These are phyloP conservation scores for Malassezia furfur DNA, from an alignment of 1,284 basidiomycete genomes.

Conservation along the genomic window DNA sequence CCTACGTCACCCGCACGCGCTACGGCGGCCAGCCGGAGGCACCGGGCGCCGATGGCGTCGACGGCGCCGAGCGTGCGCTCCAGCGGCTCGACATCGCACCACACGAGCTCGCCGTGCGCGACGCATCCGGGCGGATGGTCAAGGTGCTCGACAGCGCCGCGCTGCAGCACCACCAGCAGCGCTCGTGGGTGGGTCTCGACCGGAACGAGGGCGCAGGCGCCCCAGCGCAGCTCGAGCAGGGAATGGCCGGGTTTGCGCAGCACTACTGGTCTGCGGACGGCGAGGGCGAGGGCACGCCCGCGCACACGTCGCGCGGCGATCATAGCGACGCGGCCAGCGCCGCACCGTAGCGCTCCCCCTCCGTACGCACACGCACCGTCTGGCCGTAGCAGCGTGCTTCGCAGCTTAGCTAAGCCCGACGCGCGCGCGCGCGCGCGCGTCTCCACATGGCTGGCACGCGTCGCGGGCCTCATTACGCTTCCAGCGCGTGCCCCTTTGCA, in stretches of 20 bases:
- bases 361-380: no score
- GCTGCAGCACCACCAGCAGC: conserved; percentile 58
- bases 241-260: conserved; percentile 75
- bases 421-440: background rate
- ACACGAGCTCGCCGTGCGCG: conserved; percentile 55
- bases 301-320: no score
- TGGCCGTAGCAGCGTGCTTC: background rate
- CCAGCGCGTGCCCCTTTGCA: background rate
- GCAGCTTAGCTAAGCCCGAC: background rate
- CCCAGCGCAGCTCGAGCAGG: conserved; percentile 75
- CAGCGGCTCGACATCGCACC: conserved; percentile 3
- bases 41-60: background rate
- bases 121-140: conserved; percentile 55
- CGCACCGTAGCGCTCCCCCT: no score
- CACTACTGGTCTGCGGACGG: conserved; percentile 58
- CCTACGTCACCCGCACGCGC: conserved; percentile 66
- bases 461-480: background rate
- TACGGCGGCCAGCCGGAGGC: conserved; percentile 51
- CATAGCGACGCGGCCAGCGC: no score
- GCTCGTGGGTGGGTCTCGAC: conserved; percentile 77
- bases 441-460: conserved; percentile 3
- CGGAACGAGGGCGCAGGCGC: conserved; percentile 66
- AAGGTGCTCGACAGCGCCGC: conserved; percentile 47
- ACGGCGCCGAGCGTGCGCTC: background rate
- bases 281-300: conserved; percentile 11